phyloP scores from a whole-genome alignment of 495 filamentous ascomycete genomes.

The Tuber microsphaerosporum region DNA sequence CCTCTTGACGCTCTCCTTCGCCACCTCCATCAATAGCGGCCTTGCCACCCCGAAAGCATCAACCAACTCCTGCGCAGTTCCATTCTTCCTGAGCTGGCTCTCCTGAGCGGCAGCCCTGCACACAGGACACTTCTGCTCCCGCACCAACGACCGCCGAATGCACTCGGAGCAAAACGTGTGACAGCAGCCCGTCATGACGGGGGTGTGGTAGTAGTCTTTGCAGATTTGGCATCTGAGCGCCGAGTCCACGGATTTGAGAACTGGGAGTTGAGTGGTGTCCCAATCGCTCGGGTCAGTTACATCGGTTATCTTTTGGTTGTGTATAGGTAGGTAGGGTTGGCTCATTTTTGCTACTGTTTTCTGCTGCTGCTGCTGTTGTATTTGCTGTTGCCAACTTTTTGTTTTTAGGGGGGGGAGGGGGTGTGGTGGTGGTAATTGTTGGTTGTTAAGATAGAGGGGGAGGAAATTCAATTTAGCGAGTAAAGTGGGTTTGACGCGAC shows the following conservation, averaged over 20 bases:
- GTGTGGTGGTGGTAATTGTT: neutral
- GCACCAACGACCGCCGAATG: constrained; percentile 73
- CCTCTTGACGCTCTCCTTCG: constrained; percentile 41
- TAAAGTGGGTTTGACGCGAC: neutral
- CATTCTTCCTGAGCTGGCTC: constrained; percentile 73
- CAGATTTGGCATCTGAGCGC: constrained; percentile 91
- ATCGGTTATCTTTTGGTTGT: constrained; percentile 41
- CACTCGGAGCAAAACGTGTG: constrained; percentile 97
- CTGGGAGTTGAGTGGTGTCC: constrained; percentile 67
- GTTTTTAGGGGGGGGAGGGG: neutral
- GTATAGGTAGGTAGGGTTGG: neutral
- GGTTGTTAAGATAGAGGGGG: neutral
- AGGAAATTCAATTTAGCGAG: neutral
- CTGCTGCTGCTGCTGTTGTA: neutral
- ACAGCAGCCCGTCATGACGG: constrained; percentile 87
- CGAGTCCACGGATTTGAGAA: constrained; percentile 69
- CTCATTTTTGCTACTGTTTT: neutral
- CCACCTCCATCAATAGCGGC: constrained; percentile 56
- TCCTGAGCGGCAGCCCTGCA: constrained; percentile 74
- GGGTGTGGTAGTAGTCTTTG: constrained; percentile 91
- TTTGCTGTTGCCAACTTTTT: neutral
- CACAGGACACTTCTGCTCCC: constrained; percentile 76
- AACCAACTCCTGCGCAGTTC: constrained; percentile 75
- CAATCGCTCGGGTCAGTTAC: constrained; percentile 90
- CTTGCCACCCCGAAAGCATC: constrained; percentile 65